phyloP scores from a whole-genome alignment of 345 rosid species.

The Populus nigra region DNA sequence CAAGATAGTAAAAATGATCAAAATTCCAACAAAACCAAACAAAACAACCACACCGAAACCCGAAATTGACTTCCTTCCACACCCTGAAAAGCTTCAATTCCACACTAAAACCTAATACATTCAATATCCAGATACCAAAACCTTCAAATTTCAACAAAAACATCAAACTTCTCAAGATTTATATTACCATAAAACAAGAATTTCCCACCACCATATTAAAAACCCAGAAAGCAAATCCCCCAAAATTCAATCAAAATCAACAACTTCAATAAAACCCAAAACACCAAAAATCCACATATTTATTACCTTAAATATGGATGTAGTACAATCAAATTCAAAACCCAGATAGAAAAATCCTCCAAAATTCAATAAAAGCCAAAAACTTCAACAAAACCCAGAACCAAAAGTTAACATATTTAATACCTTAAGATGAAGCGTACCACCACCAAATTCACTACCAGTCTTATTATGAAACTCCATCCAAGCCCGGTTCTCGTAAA shows the following conservation, averaged over 20 bases:
- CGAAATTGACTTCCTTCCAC: not conserved
- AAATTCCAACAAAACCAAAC: not conserved
- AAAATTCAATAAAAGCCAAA: not conserved
- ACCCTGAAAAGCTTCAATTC: not conserved
- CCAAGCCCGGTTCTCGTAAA: conserved; percentile 71
- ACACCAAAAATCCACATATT: not conserved
- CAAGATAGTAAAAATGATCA: not conserved
- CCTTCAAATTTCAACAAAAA: not conserved
- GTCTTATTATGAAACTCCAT: conserved; percentile 84
- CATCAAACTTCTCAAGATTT: not conserved
- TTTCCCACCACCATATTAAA: not conserved
- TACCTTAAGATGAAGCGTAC: conserved; percentile 87
- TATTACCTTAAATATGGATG: conserved; percentile 68
- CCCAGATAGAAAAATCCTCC: not conserved
- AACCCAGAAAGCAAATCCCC: not conserved
- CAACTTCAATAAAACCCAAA: not conserved
- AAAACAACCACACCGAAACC: not conserved
- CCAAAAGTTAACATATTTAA: not conserved
- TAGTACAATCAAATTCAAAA: conserved; percentile 72
- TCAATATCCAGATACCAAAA: not conserved
- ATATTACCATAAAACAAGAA: not conserved
- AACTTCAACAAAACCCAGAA: not conserved
- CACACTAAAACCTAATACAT: not conserved
- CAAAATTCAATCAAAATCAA: not conserved
- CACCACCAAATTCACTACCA: conserved; percentile 80